These are phyloP conservation scores for Tympanopsis confertula DNA, from an alignment of 2,329 filamentous ascomycete genomes.

Conservation along the genomic window DNA sequence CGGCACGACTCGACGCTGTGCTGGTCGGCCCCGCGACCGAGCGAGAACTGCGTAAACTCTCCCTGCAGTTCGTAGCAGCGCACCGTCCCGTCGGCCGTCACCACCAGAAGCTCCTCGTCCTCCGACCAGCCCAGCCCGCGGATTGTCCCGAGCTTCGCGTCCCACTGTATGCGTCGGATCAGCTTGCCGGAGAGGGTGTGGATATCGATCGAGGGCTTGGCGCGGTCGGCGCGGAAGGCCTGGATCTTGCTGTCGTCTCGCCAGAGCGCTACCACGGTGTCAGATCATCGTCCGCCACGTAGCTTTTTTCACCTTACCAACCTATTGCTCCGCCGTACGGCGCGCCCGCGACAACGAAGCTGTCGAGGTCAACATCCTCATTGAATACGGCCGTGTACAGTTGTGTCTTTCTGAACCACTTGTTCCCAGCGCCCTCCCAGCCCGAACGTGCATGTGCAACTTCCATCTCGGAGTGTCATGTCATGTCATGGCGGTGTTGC, in stretches of 20 bases:
- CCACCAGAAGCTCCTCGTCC: slow-evolving; percentile 79
- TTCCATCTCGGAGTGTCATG: slow-evolving; percentile 35
- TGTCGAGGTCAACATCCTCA: slow-evolving; percentile 84
- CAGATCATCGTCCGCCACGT: slow-evolving; percentile 1
- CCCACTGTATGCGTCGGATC: slow-evolving; percentile 79
- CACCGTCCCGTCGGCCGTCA: slow-evolving; percentile 81
- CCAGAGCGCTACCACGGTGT: slow-evolving; percentile 57
- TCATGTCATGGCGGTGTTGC: slow-evolving; percentile 2
- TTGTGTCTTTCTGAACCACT: slow-evolving; percentile 88
- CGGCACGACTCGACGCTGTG: slow-evolving; percentile 74
- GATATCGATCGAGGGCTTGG: slow-evolving; percentile 80
- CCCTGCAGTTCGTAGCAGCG: slow-evolving; percentile 86
- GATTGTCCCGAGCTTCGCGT: slow-evolving; percentile 64
- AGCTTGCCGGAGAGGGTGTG: slow-evolving; percentile 88
- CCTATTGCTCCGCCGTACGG: slow-evolving; percentile 88
- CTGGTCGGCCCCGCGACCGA: slow-evolving; percentile 82
- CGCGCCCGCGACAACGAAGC: slow-evolving; percentile 82
- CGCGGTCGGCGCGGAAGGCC: slow-evolving; percentile 58
- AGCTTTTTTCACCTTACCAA: slow-evolving; percentile 39
- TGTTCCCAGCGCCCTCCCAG: slow-evolving; percentile 88
- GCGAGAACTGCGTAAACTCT: slow-evolving; percentile 86
- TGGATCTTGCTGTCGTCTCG: slow-evolving; percentile 79
- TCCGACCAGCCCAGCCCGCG: slow-evolving; percentile 92
- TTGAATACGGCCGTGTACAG: slow-evolving; percentile 91
- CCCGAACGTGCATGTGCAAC: slow-evolving; percentile 63